A percentile compares a stretch with the other conserved stretches of the same genome.
These are phyloP conservation scores for Phytopythium cucurbitacearum DNA, from an alignment of 352 stramenopile species.

Conservation along the genomic window DNA sequence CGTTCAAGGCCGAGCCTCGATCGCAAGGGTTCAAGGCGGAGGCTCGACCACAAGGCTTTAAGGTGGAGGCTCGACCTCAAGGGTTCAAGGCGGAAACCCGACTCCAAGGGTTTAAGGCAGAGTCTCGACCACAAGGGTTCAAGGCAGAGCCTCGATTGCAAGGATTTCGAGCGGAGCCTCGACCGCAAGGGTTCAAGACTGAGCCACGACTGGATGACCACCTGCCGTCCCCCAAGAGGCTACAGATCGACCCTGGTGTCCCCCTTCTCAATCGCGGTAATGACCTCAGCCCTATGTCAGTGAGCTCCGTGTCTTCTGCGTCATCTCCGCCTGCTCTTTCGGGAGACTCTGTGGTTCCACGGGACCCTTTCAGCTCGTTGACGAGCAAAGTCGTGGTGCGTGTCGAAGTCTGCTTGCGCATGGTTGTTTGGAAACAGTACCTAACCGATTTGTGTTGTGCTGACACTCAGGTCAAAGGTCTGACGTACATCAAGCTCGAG, in stretches of 20 bases:
- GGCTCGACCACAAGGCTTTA: too few relatives aligned
- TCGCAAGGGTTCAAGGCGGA: too few relatives aligned
- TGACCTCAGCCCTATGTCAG: conserved; percentile 34
- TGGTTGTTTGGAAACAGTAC: neutral
- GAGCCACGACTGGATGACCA: conserved; percentile 13
- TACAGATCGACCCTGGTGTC: conserved; percentile 23
- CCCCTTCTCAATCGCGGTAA: conserved; percentile 18
- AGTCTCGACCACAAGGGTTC: too few relatives aligned
- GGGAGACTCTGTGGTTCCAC: conserved; percentile 17
- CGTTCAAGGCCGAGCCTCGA: too few relatives aligned
- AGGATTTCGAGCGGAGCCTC: neutral
- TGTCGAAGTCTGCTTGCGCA: neutral
- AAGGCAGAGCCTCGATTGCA: too few relatives aligned
- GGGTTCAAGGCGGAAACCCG: too few relatives aligned
- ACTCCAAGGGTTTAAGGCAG: too few relatives aligned
- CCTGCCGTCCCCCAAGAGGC: conserved; percentile 46
- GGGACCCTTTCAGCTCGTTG: conserved; percentile 46
- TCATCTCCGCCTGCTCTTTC: conserved; percentile 43
- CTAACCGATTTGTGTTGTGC: conserved; percentile 5
- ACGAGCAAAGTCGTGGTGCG: conserved; percentile 57
- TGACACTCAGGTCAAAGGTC: conserved; percentile 75
- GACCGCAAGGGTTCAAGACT: neutral
- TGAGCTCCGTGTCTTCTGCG: conserved; percentile 46
- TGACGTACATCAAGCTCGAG: conserved; percentile 94
- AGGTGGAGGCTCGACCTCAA: too few relatives aligned